Conservation (phyloP, 768 basidiomycete genomes). For the Suillus discolor region DNA sequence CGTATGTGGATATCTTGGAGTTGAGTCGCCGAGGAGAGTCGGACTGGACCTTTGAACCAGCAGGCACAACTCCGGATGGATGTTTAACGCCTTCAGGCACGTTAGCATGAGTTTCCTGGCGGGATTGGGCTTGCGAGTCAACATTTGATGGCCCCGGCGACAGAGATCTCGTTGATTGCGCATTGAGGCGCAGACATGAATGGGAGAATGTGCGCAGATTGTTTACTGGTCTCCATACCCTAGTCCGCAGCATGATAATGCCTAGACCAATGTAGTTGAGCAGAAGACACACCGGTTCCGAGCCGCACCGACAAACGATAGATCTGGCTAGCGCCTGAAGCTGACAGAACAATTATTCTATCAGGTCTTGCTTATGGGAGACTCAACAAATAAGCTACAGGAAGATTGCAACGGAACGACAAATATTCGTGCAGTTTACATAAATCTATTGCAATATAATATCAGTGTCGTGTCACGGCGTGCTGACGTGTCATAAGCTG, state of each 20-base stretch:
- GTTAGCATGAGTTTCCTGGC: neutral
- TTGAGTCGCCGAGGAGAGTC: neutral
- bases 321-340: neutral
- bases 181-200: conserved; percentile 12
- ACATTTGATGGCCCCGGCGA: neutral
- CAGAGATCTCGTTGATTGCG: neutral
- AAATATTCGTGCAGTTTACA: conserved; percentile 2
- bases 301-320: neutral
- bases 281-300: neutral
- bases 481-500: conserved; percentile 1
- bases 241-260: conserved; percentile 23
- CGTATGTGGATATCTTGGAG: conserved; percentile 7
- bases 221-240: conserved; percentile 10
- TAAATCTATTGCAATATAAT: conserved; percentile 9
- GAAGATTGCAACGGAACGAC: neutral
- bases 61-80: neutral
- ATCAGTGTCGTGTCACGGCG: neutral
- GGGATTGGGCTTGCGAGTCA: neutral
- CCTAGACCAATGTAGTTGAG: neutral
- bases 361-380: neutral
- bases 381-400: neutral
- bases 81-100: neutral
- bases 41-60: neutral
- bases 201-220: conserved; percentile 16
- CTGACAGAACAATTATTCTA: neutral